These are phyloP conservation scores for Hymenoscyphus linearis DNA, from an alignment of 2,329 filamentous ascomycete species.

Conservation along the genomic window DNA sequence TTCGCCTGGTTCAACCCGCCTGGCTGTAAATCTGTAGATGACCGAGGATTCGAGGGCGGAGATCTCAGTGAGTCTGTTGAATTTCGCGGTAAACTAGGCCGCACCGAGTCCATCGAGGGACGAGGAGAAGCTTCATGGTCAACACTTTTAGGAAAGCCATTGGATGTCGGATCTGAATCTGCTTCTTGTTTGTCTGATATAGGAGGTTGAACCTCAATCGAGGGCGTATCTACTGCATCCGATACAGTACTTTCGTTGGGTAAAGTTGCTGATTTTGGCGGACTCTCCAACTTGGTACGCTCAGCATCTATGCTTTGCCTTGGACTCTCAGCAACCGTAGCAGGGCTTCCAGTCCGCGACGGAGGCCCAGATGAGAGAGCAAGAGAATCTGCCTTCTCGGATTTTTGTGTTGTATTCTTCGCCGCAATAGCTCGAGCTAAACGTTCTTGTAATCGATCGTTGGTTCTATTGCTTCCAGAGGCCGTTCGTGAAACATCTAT, in stretches of 20 bases:
- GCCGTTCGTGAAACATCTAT: constrained; percentile 56
- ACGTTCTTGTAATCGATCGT: constrained; percentile 82
- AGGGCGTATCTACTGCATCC: constrained; percentile 9
- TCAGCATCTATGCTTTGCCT: constrained; percentile 41
- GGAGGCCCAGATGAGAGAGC: constrained; percentile 42
- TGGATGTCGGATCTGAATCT: constrained; percentile 9
- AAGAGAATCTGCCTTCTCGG: constrained; percentile 42
- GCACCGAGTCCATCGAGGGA: constrained; percentile 26
- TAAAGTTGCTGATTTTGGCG: constrained; percentile 7
- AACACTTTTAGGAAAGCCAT: constrained; percentile 12
- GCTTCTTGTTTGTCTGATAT: neutral
- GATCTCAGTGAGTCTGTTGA: constrained; percentile 23
- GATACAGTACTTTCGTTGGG: neutral
- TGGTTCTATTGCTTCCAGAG: constrained; percentile 57
- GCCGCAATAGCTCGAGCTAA: constrained; percentile 82
- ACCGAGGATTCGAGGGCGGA: constrained; percentile 19
- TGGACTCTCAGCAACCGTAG: constrained; percentile 38
- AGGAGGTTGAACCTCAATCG: constrained; percentile 14
- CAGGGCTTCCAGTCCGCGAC: constrained; percentile 50
- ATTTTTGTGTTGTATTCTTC: constrained; percentile 45
- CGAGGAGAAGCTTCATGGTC: constrained; percentile 22
- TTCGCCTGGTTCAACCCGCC: constrained; percentile 10
- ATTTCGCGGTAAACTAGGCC: constrained; percentile 23
- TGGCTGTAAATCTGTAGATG: constrained; percentile 28
- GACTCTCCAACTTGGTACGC: constrained; percentile 14